Percentiles rank a stretch among this genome's conserved stretches.
Conservation (phyloP, 2,329 filamentous ascomycete genomes). For the Ophiobolus disseminans region DNA sequence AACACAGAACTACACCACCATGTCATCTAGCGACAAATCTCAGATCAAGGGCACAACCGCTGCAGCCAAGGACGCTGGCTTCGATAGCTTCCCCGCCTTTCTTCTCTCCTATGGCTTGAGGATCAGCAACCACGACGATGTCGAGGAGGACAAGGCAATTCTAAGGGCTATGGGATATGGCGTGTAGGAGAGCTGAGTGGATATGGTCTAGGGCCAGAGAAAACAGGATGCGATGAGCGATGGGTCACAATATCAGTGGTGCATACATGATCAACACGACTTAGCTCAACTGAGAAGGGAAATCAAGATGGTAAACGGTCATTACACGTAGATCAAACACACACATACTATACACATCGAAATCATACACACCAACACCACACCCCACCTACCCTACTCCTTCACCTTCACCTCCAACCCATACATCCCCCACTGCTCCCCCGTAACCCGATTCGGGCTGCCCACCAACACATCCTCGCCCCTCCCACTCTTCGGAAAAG, state of each 20-base stretch:
- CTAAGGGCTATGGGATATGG: constrained; percentile 29
- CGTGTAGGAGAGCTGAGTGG: not conserved
- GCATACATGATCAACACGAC: not conserved
- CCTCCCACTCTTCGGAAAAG: constrained; percentile 92
- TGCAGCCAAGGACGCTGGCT: constrained; percentile 24
- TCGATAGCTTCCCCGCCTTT: constrained; percentile 20
- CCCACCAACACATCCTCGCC: constrained; percentile 86
- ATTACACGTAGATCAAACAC: not conserved
- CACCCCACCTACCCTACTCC: not conserved
- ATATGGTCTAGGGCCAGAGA: not conserved
- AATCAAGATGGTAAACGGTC: no score
- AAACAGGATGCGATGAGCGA: no score
- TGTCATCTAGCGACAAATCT: constrained; percentile 4
- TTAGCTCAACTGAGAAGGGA: no score
- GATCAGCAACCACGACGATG: constrained; percentile 16
- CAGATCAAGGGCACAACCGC: constrained; percentile 8
- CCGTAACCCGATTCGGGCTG: constrained; percentile 73
- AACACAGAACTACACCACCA: no score
- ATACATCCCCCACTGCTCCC: constrained; percentile 66
- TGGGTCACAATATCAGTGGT: not conserved
- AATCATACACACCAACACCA: not conserved
- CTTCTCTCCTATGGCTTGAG: constrained; percentile 21
- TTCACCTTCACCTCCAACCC: constrained; percentile 54
- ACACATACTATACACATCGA: not conserved
- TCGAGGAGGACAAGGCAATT: constrained; percentile 29